Evolutionary conservation across 345 rosid genomes (phyloP).

Genomic region (Citrus reticulata): DNA sequence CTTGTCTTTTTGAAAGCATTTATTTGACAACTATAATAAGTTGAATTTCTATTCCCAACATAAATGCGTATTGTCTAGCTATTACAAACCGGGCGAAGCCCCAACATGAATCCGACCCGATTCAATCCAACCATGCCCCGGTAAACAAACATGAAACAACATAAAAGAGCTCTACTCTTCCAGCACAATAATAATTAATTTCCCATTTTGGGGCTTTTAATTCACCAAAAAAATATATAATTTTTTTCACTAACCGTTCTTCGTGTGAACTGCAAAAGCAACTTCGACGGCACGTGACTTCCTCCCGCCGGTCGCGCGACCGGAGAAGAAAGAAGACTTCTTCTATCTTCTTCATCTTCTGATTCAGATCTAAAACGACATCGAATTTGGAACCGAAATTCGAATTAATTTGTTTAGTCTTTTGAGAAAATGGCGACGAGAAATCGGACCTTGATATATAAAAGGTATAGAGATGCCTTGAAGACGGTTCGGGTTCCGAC

Average conservation of each 20-base stretch:
- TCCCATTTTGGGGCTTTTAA: not conserved
- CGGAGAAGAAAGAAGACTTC: not conserved
- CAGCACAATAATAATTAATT: not conserved
- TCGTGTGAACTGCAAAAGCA: not conserved
- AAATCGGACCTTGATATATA: slow-evolving; percentile 65
- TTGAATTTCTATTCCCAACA: no score
- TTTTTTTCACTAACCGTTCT: not conserved
- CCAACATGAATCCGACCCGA: not conserved
- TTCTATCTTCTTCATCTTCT: not conserved
- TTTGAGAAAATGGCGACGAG: slow-evolving; percentile 71
- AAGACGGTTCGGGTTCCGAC: slow-evolving; percentile 78
- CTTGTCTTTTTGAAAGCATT: not conserved
- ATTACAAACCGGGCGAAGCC: not conserved
- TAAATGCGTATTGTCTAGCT: no score
- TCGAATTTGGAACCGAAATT: slow-evolving; percentile 11
- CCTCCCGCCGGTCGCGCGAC: slow-evolving; percentile 15
- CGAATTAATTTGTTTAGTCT: not conserved
- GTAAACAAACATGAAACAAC: not conserved
- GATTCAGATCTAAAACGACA: slow-evolving; percentile 30
- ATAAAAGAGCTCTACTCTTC: no score
- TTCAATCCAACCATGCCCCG: not conserved
- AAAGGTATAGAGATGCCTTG: slow-evolving; percentile 81
- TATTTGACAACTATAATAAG: no score
- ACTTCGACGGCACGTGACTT: slow-evolving; percentile 15
- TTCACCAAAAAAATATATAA: not conserved